A percentile compares a stretch with the other conserved stretches of the same genome.
These are phyloP conservation scores for Xylariaceae sp. DNA, from an alignment of 2,329 filamentous ascomycete species.

Conservation along the genomic window DNA sequence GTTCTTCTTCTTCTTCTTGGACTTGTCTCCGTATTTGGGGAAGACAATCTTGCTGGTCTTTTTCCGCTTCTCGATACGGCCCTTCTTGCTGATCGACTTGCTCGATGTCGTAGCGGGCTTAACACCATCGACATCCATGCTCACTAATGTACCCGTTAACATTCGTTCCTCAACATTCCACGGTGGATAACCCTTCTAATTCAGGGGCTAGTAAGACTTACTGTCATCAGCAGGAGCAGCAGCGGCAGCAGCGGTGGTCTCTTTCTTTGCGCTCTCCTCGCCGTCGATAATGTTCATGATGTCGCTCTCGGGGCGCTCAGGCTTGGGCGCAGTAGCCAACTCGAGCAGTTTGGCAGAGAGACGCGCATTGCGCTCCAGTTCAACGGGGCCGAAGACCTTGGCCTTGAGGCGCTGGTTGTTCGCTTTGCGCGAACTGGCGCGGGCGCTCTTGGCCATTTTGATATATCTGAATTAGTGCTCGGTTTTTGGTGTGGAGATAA, in stretches of 20 bases:
- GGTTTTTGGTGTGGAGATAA: background rate
- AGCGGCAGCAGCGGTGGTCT: constrained; percentile 23
- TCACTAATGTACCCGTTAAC: constrained; percentile 26
- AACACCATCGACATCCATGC: constrained; percentile 54
- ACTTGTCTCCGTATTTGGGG: constrained; percentile 50
- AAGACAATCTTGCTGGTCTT: constrained; percentile 57
- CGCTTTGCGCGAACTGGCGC: constrained; percentile 72
- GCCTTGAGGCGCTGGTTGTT: constrained; percentile 78
- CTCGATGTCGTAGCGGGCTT: constrained; percentile 33
- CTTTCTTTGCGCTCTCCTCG: background rate
- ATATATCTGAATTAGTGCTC: background rate
- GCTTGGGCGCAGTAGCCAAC: constrained; percentile 70
- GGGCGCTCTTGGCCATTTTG: constrained; percentile 78
- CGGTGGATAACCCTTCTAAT: background rate
- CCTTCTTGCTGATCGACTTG: constrained; percentile 40
- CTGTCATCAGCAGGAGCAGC: constrained; percentile 31
- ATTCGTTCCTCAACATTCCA: constrained; percentile 3
- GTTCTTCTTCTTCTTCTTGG: constrained; percentile 37
- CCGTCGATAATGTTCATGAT: constrained; percentile 46
- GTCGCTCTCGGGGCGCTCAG: constrained; percentile 40
- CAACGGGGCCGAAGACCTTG: constrained; percentile 78
- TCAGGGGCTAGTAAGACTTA: constrained; percentile 11
- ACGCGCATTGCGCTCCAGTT: constrained; percentile 72
- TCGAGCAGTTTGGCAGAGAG: constrained; percentile 82
- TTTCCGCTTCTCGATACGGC: constrained; percentile 51